phyloP scores from a whole-genome alignment of 2,329 filamentous ascomycete genomes.

The Ophiostoma sp. region DNA sequence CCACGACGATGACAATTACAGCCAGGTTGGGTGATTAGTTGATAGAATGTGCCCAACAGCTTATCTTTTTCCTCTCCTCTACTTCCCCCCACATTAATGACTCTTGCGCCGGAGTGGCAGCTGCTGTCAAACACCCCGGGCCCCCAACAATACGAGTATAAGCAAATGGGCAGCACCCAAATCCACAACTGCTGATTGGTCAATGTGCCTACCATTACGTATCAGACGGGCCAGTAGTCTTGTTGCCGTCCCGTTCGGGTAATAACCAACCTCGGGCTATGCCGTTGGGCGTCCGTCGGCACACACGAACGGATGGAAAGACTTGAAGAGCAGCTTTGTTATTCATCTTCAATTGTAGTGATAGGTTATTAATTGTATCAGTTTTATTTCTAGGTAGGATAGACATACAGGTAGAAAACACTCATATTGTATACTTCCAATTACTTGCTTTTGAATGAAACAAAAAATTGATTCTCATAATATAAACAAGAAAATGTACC shows the following conservation, averaged over 20 bases:
- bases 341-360: no score
- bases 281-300: not conserved
- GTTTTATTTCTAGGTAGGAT: no score
- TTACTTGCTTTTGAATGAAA: no score
- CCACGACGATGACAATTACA: not conserved
- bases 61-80: conserved; percentile 4
- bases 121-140: not conserved
- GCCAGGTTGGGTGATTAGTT: not conserved
- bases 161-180: not conserved
- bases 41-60: not conserved
- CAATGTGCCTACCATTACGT: not conserved
- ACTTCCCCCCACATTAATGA: not conserved
- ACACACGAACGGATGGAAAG: not conserved
- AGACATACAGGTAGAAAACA: no score
- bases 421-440: no score
- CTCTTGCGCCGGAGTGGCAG: not conserved
- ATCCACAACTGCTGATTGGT: not conserved
- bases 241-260: not conserved
- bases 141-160: not conserved
- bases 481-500: no score
- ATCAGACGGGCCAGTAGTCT: not conserved
- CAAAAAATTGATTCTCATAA: no score
- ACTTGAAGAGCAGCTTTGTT: not conserved
- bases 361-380: no score
- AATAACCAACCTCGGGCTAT: not conserved